Conservation (phyloP, 495 filamentous ascomycete species). For the Aspergillus leporis region DNA sequence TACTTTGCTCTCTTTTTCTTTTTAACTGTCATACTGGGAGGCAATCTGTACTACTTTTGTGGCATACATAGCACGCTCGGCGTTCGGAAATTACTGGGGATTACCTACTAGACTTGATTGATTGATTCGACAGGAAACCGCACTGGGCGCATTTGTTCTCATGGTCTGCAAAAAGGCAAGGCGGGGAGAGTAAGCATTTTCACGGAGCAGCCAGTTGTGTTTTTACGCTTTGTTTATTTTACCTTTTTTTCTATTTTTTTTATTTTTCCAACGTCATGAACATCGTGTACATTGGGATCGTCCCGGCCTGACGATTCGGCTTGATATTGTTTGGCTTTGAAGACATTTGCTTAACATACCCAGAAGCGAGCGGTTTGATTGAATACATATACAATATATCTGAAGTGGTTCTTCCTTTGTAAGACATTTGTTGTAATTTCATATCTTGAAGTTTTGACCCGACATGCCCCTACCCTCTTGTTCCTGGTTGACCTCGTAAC, state of each 20-base stretch:
- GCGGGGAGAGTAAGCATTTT: conserved; percentile 24
- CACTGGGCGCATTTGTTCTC: conserved; percentile 27
- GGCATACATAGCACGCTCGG: conserved; percentile 31
- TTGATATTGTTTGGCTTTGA: conserved; percentile 26
- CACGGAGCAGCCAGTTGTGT: conserved; percentile 24
- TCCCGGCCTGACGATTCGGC: conserved; percentile 27
- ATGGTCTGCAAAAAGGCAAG: conserved; percentile 24
- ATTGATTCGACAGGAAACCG: conserved; percentile 20
- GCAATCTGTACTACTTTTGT: conserved; percentile 27
- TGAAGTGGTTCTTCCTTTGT: not conserved
- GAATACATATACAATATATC: conserved; percentile 4
- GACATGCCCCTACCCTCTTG: too few relatives aligned
- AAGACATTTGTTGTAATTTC: not conserved
- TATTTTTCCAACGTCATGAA: conserved; percentile 11
- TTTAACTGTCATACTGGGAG: conserved; percentile 15
- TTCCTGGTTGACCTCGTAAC: too few relatives aligned
- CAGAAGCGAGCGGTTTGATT: conserved; percentile 26
- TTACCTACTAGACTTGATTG: conserved; percentile 25
- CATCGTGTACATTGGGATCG: conserved; percentile 28
- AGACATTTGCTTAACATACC: conserved; percentile 31
- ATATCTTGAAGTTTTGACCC: not conserved
- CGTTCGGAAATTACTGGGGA: conserved; percentile 21
- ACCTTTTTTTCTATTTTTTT: conserved; percentile 7
- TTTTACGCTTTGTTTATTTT: conserved; percentile 12
- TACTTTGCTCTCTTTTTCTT: conserved; percentile 8